These are phyloP conservation scores for Saccharomycopsis sp. DNA, from an alignment of 805 yeast genomes.

Conservation along the genomic window DNA sequence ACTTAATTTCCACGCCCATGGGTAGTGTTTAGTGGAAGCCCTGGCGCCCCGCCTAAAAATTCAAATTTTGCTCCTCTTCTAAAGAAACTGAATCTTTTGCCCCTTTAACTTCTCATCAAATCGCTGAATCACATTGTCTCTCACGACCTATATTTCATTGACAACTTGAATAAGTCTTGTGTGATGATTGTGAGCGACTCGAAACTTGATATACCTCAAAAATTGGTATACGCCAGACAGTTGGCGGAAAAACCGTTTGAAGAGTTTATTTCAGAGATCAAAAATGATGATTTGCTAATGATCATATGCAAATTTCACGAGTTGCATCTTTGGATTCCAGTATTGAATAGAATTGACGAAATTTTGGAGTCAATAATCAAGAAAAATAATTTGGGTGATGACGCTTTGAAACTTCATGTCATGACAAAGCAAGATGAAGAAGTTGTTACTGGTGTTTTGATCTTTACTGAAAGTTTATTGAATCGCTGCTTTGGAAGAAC, in stretches of 20 bases:
- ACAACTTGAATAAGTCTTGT: no score
- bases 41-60: no score
- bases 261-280: slow-evolving; percentile 31
- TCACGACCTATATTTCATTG: no score
- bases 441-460: slow-evolving; percentile 40
- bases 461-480: slow-evolving; percentile 52
- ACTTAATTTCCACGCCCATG: no score
- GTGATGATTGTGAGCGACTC: not conserved
- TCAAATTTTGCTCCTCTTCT: no score
- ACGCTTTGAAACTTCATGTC: slow-evolving; percentile 32
- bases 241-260: slow-evolving; percentile 29
- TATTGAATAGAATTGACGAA: slow-evolving; percentile 65
- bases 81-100: no score
- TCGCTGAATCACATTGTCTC: no score
- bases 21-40: no score
- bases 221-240: slow-evolving; percentile 25
- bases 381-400: slow-evolving; percentile 32
- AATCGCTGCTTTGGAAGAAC: slow-evolving; percentile 44
- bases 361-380: slow-evolving; percentile 44
- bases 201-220: not conserved
- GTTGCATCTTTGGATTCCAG: slow-evolving; percentile 64
- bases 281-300: slow-evolving; percentile 24
- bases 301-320: slow-evolving; percentile 21
- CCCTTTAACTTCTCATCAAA: no score
- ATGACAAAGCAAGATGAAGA: slow-evolving; percentile 37